Base-by-base conservation (phyloP, 2,329 filamentous ascomycete genomes). In the Penicillium sp. region DNA sequence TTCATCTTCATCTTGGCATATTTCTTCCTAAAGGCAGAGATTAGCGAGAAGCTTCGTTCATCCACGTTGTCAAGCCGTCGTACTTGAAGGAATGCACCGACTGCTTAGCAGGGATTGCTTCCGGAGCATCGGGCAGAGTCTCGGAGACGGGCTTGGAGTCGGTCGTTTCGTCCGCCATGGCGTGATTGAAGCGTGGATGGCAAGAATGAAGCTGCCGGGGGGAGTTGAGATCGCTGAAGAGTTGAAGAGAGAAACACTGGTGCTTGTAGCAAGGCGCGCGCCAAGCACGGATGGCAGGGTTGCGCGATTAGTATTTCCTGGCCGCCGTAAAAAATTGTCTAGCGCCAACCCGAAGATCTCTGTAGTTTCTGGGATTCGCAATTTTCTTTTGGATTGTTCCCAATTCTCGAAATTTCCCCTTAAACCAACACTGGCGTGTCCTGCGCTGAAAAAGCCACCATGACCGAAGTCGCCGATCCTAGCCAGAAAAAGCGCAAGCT, bases 1-100 rank as follows among this genome's bases (percentile, higher is more conserved):
- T 95, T 83, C 55, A 88, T 85, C 77, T 96, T 95, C 74, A 91
- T 90, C 65, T 91, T 87, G 58, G 88, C 89, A 76, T 96, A 99
- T 82, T 99, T 99, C 80, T 96, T 96, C 62, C 79, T 80, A 50
- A n/a, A 61, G 47, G 18, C 40, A 24, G 14, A 11, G 6, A 41
- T 63, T 55, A 63, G 58, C 68, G 54, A 66, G 52, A 55, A 31
- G 41, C 49, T 56, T 55, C 50, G 41, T 33, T 4, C 14, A 50
- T 9, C 19, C 16, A 36, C 2, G 44, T 16, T 46, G 40, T 40
- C 27, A 57, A 37, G 50, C 24, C 3, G 19, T 49, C 75, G 63
- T 68, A 79, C 84, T 91, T 92, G 82, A 84, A 89, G 46, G 86
- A 89, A 71, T 86, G 88, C 75, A 88, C 86, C 4, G 79, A 83